Conservation (phyloP, 1,139 yeast genomes). For the Meyerozyma carpophila region DNA sequence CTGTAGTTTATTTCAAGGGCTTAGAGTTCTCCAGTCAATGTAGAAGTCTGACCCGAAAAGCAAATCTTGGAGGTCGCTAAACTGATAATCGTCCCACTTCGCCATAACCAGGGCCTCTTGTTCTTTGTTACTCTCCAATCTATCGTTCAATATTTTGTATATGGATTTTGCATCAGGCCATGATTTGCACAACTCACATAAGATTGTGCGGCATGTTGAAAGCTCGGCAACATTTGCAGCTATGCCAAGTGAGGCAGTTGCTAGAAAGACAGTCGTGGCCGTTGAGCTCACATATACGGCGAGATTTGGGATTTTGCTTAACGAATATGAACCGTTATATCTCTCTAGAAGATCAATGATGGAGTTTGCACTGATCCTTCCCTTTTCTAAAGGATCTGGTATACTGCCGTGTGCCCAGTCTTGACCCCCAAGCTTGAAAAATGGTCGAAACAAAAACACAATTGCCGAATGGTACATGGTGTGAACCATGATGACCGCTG, state of each 20-base stretch:
- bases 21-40: constrained; percentile 4
- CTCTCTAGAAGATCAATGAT: constrained; percentile 5
- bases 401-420: constrained; percentile 5
- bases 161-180: constrained; percentile 7
- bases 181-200: constrained; percentile 5
- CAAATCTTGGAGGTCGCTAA: constrained; percentile 5
- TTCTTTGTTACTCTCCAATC: constrained; percentile 3
- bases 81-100: not conserved
- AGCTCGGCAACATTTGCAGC: not conserved
- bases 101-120: not conserved
- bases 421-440: constrained; percentile 6
- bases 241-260: constrained; percentile 1
- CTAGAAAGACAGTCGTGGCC: constrained; percentile 7
- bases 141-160: constrained; percentile 4
- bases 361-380: constrained; percentile 4
- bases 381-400: constrained; percentile 4
- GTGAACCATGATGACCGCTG: constrained; percentile 10
- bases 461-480: constrained; percentile 8
- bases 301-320: constrained; percentile 6
- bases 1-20: not conserved
- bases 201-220: not conserved
- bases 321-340: constrained; percentile 4
- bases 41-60: constrained; percentile 5
- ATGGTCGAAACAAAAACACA: constrained; percentile 9
- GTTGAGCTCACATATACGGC: constrained; percentile 9